phyloP scores from a whole-genome alignment of 2,329 filamentous ascomycete genomes.

The Arthroderma sp. region DNA sequence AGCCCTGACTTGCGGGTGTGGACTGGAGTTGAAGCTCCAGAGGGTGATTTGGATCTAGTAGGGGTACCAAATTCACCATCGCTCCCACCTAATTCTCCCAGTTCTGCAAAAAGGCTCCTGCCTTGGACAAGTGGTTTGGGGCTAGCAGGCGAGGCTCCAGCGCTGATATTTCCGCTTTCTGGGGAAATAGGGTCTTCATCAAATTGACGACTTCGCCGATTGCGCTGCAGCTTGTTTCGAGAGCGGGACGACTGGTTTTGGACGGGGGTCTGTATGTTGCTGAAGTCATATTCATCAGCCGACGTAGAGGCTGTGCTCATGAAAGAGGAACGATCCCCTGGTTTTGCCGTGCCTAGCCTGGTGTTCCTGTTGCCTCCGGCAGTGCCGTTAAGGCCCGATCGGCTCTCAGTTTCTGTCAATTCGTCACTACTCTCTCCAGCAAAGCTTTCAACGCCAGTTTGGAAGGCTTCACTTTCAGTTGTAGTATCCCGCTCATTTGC shows the following conservation, averaged over 20 bases:
- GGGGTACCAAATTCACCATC: conserved; percentile 47
- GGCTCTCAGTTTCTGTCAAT: conserved; percentile 71
- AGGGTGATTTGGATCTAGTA: conserved; percentile 22
- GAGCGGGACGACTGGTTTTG: conserved; percentile 53
- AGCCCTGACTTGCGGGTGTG: conserved; percentile 4
- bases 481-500: conserved; percentile 60
- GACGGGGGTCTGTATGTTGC: conserved; percentile 51
- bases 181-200: conserved; percentile 32
- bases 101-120: conserved; percentile 82
- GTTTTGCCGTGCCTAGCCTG: conserved; percentile 31
- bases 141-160: conserved; percentile 40
- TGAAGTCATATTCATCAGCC: conserved; percentile 56
- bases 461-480: conserved; percentile 89
- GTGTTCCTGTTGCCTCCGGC: conserved; percentile 25
- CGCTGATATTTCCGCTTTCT: conserved; percentile 24
- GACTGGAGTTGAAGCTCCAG: conserved; percentile 27
- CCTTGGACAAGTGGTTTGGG: conserved; percentile 37
- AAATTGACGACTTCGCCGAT: conserved; percentile 43
- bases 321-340: conserved; percentile 53
- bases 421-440: conserved; percentile 62
- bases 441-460: conserved; percentile 70
- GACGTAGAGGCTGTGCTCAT: conserved; percentile 84
- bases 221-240: conserved; percentile 57
- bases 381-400: conserved; percentile 20
- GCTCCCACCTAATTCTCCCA: conserved; percentile 68